Conservation (phyloP, 345 rosid species). For the Schrenkiella parvula region DNA sequence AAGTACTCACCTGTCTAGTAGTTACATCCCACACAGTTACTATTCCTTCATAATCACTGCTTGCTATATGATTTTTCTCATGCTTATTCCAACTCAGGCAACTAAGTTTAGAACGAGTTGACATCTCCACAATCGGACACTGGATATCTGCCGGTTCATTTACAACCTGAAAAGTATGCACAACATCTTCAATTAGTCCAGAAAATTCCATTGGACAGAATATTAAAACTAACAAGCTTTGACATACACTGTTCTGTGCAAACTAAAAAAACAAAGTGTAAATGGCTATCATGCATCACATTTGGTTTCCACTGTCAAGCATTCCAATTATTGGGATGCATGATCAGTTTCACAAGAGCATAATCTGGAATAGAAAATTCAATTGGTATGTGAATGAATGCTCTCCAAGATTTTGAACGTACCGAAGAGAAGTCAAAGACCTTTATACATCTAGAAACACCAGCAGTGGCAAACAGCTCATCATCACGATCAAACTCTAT, state of each 20-base stretch:
- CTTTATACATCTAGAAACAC: slow-evolving; percentile 94
- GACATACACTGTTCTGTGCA: background rate
- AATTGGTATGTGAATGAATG: background rate
- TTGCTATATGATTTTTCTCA: slow-evolving; percentile 88
- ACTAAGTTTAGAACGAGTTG: slow-evolving; percentile 94
- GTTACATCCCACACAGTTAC: slow-evolving; percentile 99
- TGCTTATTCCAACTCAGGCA: slow-evolving; percentile 98
- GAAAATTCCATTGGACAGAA: background rate
- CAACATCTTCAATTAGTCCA: background rate
- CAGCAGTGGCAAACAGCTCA: slow-evolving; percentile 95
- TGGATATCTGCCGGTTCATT: slow-evolving; percentile 72
- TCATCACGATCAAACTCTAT: slow-evolving; percentile 98
- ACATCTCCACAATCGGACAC: slow-evolving; percentile 92
- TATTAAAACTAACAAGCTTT: slow-evolving; percentile 5
- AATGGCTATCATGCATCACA: slow-evolving; percentile 11
- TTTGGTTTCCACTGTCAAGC: background rate
- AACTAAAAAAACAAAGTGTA: background rate
- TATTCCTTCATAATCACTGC: slow-evolving; percentile 98
- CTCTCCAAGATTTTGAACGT: slow-evolving; percentile 28
- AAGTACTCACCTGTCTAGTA: slow-evolving; percentile 70
- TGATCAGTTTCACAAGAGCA: slow-evolving; percentile 4
- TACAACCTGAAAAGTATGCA: slow-evolving; percentile 59
- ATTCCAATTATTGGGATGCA: slow-evolving; percentile 11
- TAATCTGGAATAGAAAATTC: background rate
- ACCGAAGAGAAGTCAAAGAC: slow-evolving; percentile 91